Conservation (phyloP, 2,329 filamentous ascomycete species). For the Fusarium chlamydosporum region DNA sequence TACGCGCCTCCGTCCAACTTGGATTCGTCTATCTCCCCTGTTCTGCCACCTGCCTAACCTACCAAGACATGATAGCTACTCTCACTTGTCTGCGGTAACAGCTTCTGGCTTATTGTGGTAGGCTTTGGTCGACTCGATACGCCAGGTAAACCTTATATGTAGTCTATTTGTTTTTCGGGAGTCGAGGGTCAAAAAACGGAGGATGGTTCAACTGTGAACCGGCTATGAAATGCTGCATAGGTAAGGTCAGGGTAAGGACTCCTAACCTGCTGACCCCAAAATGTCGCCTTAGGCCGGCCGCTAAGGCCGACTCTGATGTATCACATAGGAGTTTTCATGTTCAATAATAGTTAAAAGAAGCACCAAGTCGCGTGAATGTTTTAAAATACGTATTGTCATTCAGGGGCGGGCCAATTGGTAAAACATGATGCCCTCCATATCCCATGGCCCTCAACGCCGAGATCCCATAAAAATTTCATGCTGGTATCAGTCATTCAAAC, state of each 20-base stretch:
- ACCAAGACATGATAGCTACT: conserved; percentile 16
- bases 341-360: conserved; percentile 34
- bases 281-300: conserved; percentile 37
- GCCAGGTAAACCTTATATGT: conserved; percentile 51
- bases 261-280: conserved; percentile 55
- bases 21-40: conserved; percentile 9
- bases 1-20: background rate
- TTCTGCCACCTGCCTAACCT: conserved; percentile 23
- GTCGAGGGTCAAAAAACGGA: conserved; percentile 32
- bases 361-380: conserved; percentile 34
- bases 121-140: conserved; percentile 31
- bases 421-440: conserved; percentile 52
- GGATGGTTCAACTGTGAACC: conserved; percentile 32
- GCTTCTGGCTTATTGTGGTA: conserved; percentile 16
- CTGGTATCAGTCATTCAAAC: conserved; percentile 56
- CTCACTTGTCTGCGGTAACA: conserved; percentile 2
- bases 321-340: conserved; percentile 48
- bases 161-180: conserved; percentile 50
- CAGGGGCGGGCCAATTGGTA: conserved; percentile 48
- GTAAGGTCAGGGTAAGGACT: conserved; percentile 70
- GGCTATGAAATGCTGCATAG: conserved; percentile 52
- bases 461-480: conserved; percentile 53
- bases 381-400: conserved; percentile 48
- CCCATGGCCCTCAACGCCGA: conserved; percentile 56
- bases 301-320: conserved; percentile 45